A percentile compares a stretch with the other conserved stretches of the same genome.
Evolutionary conservation across 2,329 filamentous ascomycete genomes (phyloP).

Genomic region (Aureobasidium sp.): DNA sequence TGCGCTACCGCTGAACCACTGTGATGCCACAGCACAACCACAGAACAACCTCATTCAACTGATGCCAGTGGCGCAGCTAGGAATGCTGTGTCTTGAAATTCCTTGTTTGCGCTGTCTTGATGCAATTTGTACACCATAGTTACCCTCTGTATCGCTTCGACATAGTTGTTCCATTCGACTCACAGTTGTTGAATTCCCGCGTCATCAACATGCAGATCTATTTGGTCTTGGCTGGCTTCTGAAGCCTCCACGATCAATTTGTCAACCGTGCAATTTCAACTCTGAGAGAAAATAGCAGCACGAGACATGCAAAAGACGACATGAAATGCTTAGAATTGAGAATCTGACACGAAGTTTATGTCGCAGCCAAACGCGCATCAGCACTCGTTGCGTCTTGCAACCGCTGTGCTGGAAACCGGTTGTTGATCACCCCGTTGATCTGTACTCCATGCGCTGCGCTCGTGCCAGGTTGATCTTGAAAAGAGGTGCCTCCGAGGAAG

Average conservation of each 20-base stretch:
- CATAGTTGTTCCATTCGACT: background rate
- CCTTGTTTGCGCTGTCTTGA: background rate
- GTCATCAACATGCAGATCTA: background rate
- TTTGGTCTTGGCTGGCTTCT: background rate
- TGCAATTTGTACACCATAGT: background rate
- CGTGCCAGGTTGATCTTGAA: conserved; percentile 1
- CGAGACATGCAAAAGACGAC: background rate
- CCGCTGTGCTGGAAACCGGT: background rate
- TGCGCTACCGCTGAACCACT: background rate
- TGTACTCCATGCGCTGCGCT: background rate
- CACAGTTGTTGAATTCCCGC: background rate
- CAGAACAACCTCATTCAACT: background rate
- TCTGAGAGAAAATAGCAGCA: background rate
- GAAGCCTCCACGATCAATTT: background rate
- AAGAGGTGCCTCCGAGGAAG: background rate
- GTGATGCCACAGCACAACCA: background rate
- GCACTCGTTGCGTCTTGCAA: background rate
- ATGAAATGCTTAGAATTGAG: background rate
- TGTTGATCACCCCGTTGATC: conserved; percentile 7
- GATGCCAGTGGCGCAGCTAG: background rate
- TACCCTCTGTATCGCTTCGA: background rate
- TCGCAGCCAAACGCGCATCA: background rate
- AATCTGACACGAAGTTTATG: no score
- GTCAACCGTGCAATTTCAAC: background rate
- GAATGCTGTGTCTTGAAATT: conserved; percentile 2